Evolutionary conservation across 345 rosid species (phyloP).

Genomic region (Kernera saxatilis): DNA sequence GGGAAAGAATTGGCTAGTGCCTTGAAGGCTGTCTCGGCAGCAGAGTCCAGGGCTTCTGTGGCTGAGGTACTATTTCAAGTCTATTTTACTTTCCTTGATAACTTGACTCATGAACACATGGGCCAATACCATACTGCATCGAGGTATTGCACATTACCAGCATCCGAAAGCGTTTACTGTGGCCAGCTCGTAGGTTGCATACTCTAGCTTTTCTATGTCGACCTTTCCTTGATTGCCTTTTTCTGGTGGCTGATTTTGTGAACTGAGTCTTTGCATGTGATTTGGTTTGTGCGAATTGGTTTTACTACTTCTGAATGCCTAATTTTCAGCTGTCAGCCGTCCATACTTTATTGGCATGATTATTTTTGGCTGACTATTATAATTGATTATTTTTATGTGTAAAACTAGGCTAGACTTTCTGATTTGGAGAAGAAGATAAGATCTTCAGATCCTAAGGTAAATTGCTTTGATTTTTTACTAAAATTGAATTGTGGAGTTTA

Average conservation of each 20-base stretch:
- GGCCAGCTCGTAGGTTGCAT: background rate
- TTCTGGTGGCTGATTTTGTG: conserved; percentile 5
- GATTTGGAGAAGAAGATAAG: conserved; percentile 64
- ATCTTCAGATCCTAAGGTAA: conserved; percentile 64
- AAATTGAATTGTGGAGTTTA: conserved; percentile 1
- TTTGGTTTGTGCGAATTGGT: background rate
- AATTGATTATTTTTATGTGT: conserved; percentile 18
- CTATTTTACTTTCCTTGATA: conserved; percentile 10
- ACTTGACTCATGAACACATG: background rate
- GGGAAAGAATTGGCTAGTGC: conserved; percentile 70
- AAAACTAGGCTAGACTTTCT: conserved; percentile 59
- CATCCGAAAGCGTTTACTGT: background rate
- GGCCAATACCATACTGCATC: background rate
- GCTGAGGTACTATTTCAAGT: conserved; percentile 58
- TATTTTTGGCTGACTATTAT: background rate
- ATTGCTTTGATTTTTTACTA: background rate
- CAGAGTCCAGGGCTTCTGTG: conserved; percentile 83
- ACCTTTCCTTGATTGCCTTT: background rate
- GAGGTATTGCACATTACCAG: background rate
- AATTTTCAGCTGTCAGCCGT: background rate
- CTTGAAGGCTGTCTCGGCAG: conserved; percentile 65
- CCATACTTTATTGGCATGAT: background rate
- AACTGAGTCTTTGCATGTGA: conserved; percentile 6
- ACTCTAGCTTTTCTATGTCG: background rate
- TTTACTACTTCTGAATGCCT: conserved; percentile 5